Evolutionary conservation across 176 grass and related monocot species (phyloP), one percentile per base, ranked within the genome.

Genomic region (Oryza rufipogon): DNA sequence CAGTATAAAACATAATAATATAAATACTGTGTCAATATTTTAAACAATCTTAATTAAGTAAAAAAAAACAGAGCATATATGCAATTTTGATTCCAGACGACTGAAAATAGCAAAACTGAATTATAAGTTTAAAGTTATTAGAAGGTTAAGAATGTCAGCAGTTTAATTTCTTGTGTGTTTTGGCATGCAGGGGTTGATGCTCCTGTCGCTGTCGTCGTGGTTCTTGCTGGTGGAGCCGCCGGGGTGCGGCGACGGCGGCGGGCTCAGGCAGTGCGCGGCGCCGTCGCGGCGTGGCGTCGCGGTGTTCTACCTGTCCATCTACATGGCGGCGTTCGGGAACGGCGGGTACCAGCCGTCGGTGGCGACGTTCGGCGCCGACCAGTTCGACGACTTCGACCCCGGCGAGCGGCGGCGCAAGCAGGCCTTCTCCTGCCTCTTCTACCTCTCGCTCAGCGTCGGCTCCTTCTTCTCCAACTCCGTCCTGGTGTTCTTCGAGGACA

Each of bases 281-380:
- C 92, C 89, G 3, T 89, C 92, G 3, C 34, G 22, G 3, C 12
- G 68, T 36, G 86, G 82, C 78, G 44, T 78, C 8, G 68, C 54
- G 17, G 30, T 94, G 15, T 94, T 94, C 47, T 49, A 49, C 47
- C 47, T 49, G 47, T 85, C 60, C 8, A 85, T 85, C n/a, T 98
- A 93, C 91, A 88, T 98, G 90, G 79, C 91, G 39, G 93, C 96
- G 22, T 77, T 98, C 48, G 96, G 96, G 34, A 95, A 98, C 77
- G 96, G 96, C 49, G 96, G 96, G 5, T 98, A 98, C 89, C 93
- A 95, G 75, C 96, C 72, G 70, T 95, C 46, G 92, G 76, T 56
- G 15, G 56, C 87, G 1, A 89, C 87, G 34, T 89, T 89, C 42
- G 83, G 88, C 17, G 77, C 83, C 7, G 88, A 90, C 64, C 88